Conservation (phyloP, 2,329 filamentous ascomycete species). For the Neofusicoccum cordaticola region DNA sequence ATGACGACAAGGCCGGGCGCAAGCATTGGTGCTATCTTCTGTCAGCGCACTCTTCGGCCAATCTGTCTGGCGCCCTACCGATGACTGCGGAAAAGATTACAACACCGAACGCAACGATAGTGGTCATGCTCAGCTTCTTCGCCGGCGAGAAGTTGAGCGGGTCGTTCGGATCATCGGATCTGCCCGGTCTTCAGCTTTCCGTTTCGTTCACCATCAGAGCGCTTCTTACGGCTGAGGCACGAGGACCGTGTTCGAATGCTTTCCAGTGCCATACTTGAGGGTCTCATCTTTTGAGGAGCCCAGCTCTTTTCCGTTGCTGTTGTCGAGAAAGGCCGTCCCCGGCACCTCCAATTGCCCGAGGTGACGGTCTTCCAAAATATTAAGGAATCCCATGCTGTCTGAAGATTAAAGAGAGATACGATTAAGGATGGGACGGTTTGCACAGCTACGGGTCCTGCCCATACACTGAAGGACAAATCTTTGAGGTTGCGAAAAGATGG, state of each 20-base stretch:
- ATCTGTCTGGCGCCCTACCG: neutral
- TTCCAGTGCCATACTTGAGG: conserved; percentile 34
- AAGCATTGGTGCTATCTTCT: conserved; percentile 29
- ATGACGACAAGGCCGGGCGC: conserved; percentile 35
- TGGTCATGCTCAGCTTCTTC: conserved; percentile 34
- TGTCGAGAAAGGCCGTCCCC: conserved; percentile 33
- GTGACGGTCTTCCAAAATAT: conserved; percentile 33
- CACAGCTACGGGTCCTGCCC: conserved; percentile 1
- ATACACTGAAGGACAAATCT: neutral
- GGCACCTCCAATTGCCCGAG: conserved; percentile 30
- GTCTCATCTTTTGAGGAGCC: conserved; percentile 19
- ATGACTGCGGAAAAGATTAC: conserved; percentile 29
- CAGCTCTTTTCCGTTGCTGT: conserved; percentile 22
- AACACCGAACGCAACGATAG: conserved; percentile 32
- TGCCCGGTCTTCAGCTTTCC: neutral
- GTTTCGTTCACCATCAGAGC: no score
- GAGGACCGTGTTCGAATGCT: conserved; percentile 32
- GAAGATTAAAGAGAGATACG: neutral
- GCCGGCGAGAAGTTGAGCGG: conserved; percentile 35
- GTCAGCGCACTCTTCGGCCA: conserved; percentile 9
- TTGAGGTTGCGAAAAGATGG: neutral
- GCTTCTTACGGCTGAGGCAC: conserved; percentile 33
- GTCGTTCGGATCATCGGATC: conserved; percentile 35
- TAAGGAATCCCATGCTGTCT: conserved; percentile 31
- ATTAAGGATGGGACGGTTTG: neutral